Base-by-base conservation (phyloP, 352 stramenopile species). In the Pythium phragmiticola region DNA sequence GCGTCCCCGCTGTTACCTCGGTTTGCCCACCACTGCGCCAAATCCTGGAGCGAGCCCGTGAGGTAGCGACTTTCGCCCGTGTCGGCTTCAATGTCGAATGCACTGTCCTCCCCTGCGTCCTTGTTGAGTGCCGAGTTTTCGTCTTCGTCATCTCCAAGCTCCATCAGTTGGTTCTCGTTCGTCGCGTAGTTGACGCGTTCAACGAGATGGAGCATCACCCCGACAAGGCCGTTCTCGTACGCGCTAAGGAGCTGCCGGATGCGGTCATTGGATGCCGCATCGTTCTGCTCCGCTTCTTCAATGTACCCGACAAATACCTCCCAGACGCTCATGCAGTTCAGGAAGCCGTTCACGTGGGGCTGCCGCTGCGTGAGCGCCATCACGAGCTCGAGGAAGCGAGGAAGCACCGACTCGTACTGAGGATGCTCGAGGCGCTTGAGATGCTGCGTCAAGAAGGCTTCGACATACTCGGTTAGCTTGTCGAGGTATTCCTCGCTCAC, bases 241-340 rank as follows among this genome's bases (percentile, higher is more conserved):
- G 82, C 76, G 0, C 69, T 77, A 13, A 94, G 65, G 5, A 89
- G 77, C 21, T 66, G 64, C 2, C 76, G 64, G 3, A 80, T 62
- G 1, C 60, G 73, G 14, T 89, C 80, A 45, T 87, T 87, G 3
- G 77, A 70, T 4, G 78, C 79, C 6, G 70, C 76, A 72, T 89
- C 83, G 41, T 89, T 81, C 41, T 87, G 77, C 57, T 92, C 80
- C 2, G 81, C 72, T 57, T 92, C 83, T 66, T 94, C 85, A 54
- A 94, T 80, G 52, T 92, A 90, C 17, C 77, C 75, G 16, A 94
- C 83, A 53, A 94, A 89, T 7, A 94, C 82, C 28, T 94, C 83
- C 85, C 85, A 94, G 7, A 92, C 77, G 26, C 73, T 83, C 37
- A 94, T 57, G 48, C 85, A 94, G 62, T 92, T 90, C 47, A 92